Evolutionary conservation across 306 rosid genomes (phyloP), one percentile per base, ranked within the genome.

Genomic region (Rubus parviflorus): DNA sequence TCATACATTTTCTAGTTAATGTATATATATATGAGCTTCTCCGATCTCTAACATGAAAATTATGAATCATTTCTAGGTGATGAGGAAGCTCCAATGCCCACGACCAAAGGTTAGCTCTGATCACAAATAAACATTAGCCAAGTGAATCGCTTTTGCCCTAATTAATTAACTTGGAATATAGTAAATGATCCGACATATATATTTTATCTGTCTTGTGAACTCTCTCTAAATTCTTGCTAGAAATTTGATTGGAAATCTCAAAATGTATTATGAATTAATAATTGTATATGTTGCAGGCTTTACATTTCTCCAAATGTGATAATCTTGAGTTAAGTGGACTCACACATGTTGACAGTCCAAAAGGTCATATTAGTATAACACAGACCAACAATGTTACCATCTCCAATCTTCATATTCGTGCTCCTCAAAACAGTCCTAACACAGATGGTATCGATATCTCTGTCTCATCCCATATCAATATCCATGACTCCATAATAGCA

Each of bases 401-500:
- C n/a, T 76, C 62, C 0, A 8, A 67, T 17, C 57, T 80, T 67
- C 43, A 6, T 12, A 82, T 82, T n/a, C 64, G 1, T 73, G 81
- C 88, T 17, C 86, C 86, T 15, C 30, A 56, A 41, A 22, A 76
- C 5, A 85, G 86, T 54, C 86, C 82, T 8, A 82, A 85, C 60
- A 85, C 89, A 1, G 86, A 82, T 80, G 89, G 89, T 42, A 77
- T 82, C 56, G 89, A 85, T 47, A 80, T 86, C 79, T 5, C 77
- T 25, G 4, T 5, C 41, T 80, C 87, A 64, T 56, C 30, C 49
- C 1, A 12, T 22, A 45, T 77, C 62, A 22, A 20, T 30, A 60
- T 80, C 13, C 67, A 63, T 0, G 13, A 83, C 46, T 77, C 75
- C 13, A n/a, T 0, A 41, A 74, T 86, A 10, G 81, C 64, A 77